phyloP scores from a whole-genome alignment of 129 eudicot genomes.

The Scalesia atractyloides region DNA sequence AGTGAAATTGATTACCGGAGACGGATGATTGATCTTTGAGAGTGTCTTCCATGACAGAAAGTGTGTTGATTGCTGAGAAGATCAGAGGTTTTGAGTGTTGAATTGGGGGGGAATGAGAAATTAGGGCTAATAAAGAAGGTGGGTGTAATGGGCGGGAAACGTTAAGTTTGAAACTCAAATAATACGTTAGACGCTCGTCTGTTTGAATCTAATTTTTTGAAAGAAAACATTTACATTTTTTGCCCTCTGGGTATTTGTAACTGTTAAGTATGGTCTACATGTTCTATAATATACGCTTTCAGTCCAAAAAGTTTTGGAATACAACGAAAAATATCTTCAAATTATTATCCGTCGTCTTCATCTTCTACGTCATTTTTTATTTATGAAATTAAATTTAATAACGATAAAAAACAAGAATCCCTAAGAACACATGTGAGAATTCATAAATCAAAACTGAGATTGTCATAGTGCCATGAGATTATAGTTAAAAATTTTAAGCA shows the following conservation, averaged over 20 bases:
- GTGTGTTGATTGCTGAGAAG: slow-evolving; percentile 5
- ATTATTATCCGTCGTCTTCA: background rate
- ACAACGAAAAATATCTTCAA: background rate
- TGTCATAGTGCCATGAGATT: too few relatives aligned
- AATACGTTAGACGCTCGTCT: slow-evolving; percentile 21
- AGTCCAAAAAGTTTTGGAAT: background rate
- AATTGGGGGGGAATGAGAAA: slow-evolving; percentile 34
- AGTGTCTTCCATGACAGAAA: slow-evolving; percentile 38
- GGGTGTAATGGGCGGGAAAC: slow-evolving; percentile 36
- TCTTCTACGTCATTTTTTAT: background rate
- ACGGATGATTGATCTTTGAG: slow-evolving; percentile 42
- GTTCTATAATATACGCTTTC: background rate
- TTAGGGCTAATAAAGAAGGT: slow-evolving; percentile 32
- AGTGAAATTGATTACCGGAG: slow-evolving; percentile 31
- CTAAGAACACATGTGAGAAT: too few relatives aligned
- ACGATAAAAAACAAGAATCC: too few relatives aligned
- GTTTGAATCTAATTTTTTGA: background rate
- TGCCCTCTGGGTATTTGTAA: background rate
- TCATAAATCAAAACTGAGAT: too few relatives aligned
- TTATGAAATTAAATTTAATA: too few relatives aligned
- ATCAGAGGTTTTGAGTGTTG: background rate
- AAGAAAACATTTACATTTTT: background rate
- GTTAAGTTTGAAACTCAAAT: slow-evolving; percentile 25
- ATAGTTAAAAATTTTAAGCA: too few relatives aligned
- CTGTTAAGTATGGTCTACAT: background rate